phyloP scores from a whole-genome alignment of 148 eudicot genomes.

The Amaranthus cruentus region DNA sequence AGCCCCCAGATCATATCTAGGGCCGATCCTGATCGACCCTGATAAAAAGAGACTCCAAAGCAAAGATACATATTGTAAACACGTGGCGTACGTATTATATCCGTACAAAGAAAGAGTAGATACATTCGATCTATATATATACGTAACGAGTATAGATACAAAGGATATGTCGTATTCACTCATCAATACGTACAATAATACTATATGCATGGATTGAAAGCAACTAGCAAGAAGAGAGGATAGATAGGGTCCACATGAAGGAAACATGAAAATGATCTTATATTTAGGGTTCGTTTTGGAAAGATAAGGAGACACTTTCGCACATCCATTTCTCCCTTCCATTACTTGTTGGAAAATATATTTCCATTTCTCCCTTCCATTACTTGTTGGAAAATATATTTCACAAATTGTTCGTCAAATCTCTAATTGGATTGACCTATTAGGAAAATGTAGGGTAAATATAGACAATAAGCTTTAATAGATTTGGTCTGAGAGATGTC shows the following conservation, averaged over 20 bases:
- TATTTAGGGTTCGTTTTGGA: slow-evolving; percentile 6
- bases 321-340: slow-evolving; percentile 26
- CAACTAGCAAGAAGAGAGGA: background rate
- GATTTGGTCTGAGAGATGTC: too few species aligned
- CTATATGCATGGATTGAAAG: background rate
- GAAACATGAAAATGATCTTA: slow-evolving; percentile 15
- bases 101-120: slow-evolving; percentile 3
- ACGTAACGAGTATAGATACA: slow-evolving; percentile 9
- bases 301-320: slow-evolving; percentile 28
- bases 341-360: too few species aligned
- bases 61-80: background rate
- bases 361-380: slow-evolving; percentile 9
- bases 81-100: background rate
- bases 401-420: too few species aligned
- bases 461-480: too few species aligned
- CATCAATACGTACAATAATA: background rate
- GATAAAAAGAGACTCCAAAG: background rate
- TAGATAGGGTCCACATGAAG: background rate
- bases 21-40: too few species aligned
- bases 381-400: too few species aligned
- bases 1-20: too few species aligned
- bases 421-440: too few species aligned
- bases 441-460: too few species aligned
- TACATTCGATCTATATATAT: background rate
- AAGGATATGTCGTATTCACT: slow-evolving; percentile 1